A percentile compares a stretch with the other conserved stretches of the same genome.
phyloP scores from a whole-genome alignment of 345 rosid genomes.

The Sonneratia alba region DNA sequence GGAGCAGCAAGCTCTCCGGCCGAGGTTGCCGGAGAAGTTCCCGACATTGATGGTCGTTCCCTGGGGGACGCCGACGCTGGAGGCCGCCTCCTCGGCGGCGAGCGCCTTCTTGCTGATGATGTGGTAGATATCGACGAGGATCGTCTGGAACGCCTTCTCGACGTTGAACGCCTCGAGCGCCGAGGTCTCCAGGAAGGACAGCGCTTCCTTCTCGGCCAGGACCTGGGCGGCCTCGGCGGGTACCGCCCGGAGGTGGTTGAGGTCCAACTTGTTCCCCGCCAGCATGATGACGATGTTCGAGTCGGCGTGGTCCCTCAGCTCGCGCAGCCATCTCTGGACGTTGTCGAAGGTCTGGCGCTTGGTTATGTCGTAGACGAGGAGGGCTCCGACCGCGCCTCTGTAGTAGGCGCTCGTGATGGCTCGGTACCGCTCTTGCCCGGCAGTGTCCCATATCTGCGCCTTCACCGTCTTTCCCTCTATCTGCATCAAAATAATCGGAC shows the following conservation, averaged over 20 bases:
- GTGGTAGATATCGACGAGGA: slow-evolving; percentile 48
- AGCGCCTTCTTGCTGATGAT: slow-evolving; percentile 55
- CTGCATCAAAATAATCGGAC: slow-evolving; percentile 13
- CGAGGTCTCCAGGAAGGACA: slow-evolving; percentile 52
- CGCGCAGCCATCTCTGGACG: slow-evolving; percentile 54
- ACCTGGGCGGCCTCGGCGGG: slow-evolving; percentile 24
- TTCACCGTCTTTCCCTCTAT: slow-evolving; percentile 64
- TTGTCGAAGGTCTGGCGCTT: slow-evolving; percentile 59
- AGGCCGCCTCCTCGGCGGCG: slow-evolving; percentile 47
- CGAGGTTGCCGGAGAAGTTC: slow-evolving; percentile 30
- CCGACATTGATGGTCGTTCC: slow-evolving; percentile 61
- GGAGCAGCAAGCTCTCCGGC: slow-evolving; percentile 50
- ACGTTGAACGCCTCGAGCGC: slow-evolving; percentile 50
- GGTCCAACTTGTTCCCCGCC: slow-evolving; percentile 62
- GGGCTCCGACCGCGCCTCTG: slow-evolving; percentile 64
- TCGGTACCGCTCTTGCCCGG: slow-evolving; percentile 62
- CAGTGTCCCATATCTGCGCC: slow-evolving; percentile 77
- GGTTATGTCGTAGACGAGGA: slow-evolving; percentile 58
- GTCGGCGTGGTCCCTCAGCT: slow-evolving; percentile 58
- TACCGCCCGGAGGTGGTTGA: slow-evolving; percentile 45
- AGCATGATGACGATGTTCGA: slow-evolving; percentile 65
- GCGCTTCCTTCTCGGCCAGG: slow-evolving; percentile 39
- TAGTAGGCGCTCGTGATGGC: slow-evolving; percentile 72
- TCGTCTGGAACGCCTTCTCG: slow-evolving; percentile 54
- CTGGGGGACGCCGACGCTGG: slow-evolving; percentile 36